Base-by-base conservation (phyloP, 2,329 filamentous ascomycete genomes). In the Aspergillus hiratsukae region DNA sequence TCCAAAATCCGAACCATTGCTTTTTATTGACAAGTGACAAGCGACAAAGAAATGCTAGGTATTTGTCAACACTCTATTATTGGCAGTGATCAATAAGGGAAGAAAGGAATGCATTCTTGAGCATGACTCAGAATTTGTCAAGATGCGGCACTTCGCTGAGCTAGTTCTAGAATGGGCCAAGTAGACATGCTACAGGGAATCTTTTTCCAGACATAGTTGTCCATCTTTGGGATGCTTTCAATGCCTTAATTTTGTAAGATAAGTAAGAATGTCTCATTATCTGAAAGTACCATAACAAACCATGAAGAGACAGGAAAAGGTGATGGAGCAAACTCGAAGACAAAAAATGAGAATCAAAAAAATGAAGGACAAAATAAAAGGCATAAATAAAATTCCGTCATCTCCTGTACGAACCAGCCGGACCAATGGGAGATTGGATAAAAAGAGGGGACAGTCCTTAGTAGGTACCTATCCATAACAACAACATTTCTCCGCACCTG, bases 401-500 rank as follows among this genome's bases (percentile, higher is more conserved):
- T 14, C 27, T 48, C 29, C 45, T 35, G 45, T 49, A 35, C 21
- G 21, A 46, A 46, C 11, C 10, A 46, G 21, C 23, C 43, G 43
- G 23, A 17, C 43, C 43, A 46, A 46, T 46, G 21, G 43, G 5
- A 23, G 23, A 23, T 14, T 25, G 43, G 23, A 23, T 46, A 11
- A 25, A 25, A 46, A 14, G 43, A 37, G 11, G 23, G 23, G 10
- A 14, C 19, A 14, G 21, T 46, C n/a, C n/a, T n/a, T n/a, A n/a
- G n/a, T n/a, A n/a, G n/a, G n/a, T n/a, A n/a, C n/a, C n/a, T 46
- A 23, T 25, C 43, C 43, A 46, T 25, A 46, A 46, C 43, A 6
- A 46, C 19, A 14, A 23, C 27, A 46, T 45, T 57, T 57, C 53
- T 60, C 61, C 59, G 56, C 56, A 58, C 10, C 51, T 48, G 31